Base-by-base conservation (phyloP, 1,284 basidiomycete genomes). In the Fomitopsis pinicola region DNA sequence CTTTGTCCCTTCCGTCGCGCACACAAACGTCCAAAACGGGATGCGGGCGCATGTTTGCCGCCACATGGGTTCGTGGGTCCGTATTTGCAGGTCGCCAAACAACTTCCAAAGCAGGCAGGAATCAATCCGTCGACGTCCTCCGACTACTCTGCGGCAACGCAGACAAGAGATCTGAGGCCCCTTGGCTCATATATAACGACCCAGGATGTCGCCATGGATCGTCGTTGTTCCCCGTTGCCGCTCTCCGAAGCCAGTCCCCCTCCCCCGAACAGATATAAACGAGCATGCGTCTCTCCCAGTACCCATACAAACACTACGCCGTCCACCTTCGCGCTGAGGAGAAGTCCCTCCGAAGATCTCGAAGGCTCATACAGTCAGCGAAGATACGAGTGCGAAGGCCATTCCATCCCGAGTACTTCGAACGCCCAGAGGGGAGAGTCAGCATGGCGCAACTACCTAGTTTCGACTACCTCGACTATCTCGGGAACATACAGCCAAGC, bases 41-140 rank as follows among this genome's bases (percentile, higher is more conserved):
- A 9, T 30, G 30, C 10, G 36, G 58, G 58, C 52, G 40, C 52
- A 35, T 60, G 28, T 56, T 60, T 61, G 55, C 19, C 38, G 42
- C 38, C 60, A 46, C 50, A 61, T 60, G 40, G 15, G 14, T 48
- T 17, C 30, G 59, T 63, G 62, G 62, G 62, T 63, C 62, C 62
- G 48, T 46, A 33, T 63, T 62, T 63, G 62, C 26, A 42, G 9
- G 17, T 54, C 42, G 22, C 58, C 57, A 62, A 62, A 59, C 59
- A 59, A 52, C 40, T 60, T 10, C 62, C 62, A 14, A n/a, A 42
- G 30, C 19, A 63, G 59, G 59, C 59, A 60, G 22, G 33, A 55
- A 48, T 45, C 59, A 60, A 60, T 60, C 59, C 30, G n/a, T 7
- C 52, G n/a, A 22, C 30, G 28, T 44, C 38, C 10, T 8, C 36